Evolutionary conservation across 2,329 filamentous ascomycete genomes (phyloP).

Genomic region (Diaporthe vaccinii): DNA sequence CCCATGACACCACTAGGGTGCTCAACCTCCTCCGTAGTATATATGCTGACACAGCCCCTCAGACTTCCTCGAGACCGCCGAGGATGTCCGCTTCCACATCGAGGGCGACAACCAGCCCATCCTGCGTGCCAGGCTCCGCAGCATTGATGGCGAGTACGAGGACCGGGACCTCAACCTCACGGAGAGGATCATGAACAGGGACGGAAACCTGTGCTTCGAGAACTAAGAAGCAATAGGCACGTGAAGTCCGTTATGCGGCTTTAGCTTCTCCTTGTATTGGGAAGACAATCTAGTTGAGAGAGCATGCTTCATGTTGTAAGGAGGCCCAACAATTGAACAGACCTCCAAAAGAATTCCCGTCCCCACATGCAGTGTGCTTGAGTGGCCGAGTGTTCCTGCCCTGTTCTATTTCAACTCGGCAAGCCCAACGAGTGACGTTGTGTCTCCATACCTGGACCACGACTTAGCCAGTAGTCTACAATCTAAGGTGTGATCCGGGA

Average conservation of each 20-base stretch:
- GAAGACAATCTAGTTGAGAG: neutral
- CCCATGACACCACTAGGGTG: neutral
- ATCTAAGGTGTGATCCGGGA: too few species aligned
- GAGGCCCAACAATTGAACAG: slow-evolving; percentile 5
- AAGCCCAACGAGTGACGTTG: neutral
- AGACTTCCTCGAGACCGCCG: slow-evolving; percentile 60
- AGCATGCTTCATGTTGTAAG: slow-evolving; percentile 3
- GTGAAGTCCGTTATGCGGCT: neutral
- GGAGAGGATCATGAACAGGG: slow-evolving; percentile 66
- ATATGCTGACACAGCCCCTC: slow-evolving; percentile 32
- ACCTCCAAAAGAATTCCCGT: neutral
- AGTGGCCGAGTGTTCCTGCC: neutral
- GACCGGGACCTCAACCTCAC: slow-evolving; percentile 66
- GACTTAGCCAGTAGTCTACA: neutral
- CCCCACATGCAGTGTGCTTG: neutral
- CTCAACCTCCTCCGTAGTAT: neutral
- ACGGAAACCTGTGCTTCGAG: slow-evolving; percentile 59
- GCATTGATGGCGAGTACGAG: slow-evolving; percentile 56
- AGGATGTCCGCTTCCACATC: slow-evolving; percentile 60
- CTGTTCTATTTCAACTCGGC: neutral
- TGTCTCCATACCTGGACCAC: too few species aligned
- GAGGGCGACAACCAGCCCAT: slow-evolving; percentile 66
- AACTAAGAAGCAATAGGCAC: neutral
- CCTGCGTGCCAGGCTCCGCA: slow-evolving; percentile 63
- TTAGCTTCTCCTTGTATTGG: neutral